Conservation (phyloP, 768 basidiomycete species). For the Russula sp. region DNA sequence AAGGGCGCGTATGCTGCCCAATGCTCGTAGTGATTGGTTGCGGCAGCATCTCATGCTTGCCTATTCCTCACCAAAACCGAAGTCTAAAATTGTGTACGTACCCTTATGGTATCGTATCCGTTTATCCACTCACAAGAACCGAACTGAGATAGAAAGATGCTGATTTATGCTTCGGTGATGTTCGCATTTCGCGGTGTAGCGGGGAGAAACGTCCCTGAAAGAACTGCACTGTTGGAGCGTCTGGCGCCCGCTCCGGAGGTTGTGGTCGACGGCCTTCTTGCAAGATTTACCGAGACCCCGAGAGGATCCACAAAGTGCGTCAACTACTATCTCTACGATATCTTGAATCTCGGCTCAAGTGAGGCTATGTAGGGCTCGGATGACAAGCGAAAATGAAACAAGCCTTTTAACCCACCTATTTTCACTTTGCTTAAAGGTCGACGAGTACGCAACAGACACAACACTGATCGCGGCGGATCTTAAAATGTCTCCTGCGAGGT, state of each 20-base stretch:
- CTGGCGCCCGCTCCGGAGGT: conserved; percentile 57
- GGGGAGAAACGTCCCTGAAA: conserved; percentile 41
- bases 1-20: conserved; percentile 57
- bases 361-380: conserved; percentile 36
- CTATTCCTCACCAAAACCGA: conserved; percentile 46
- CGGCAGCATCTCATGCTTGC: conserved; percentile 55
- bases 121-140: background rate
- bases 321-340: background rate
- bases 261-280: conserved; percentile 69
- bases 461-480: conserved; percentile 70
- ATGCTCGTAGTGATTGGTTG: conserved; percentile 64
- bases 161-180: conserved; percentile 83
- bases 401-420: conserved; percentile 76
- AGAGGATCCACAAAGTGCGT: conserved; percentile 65
- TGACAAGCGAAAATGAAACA: conserved; percentile 67
- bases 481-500: conserved; percentile 63
- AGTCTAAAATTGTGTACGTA: conserved; percentile 61
- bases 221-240: conserved; percentile 53
- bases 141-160: conserved; percentile 54
- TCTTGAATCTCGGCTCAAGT: background rate
- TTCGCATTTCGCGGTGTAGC: conserved; percentile 59
- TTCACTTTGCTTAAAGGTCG: conserved; percentile 73
- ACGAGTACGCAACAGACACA: conserved; percentile 72
- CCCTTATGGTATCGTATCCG: conserved; percentile 7
- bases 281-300: conserved; percentile 75